Conservation (phyloP, 768 basidiomycete species). For the Amanita pseudoporphyria region DNA sequence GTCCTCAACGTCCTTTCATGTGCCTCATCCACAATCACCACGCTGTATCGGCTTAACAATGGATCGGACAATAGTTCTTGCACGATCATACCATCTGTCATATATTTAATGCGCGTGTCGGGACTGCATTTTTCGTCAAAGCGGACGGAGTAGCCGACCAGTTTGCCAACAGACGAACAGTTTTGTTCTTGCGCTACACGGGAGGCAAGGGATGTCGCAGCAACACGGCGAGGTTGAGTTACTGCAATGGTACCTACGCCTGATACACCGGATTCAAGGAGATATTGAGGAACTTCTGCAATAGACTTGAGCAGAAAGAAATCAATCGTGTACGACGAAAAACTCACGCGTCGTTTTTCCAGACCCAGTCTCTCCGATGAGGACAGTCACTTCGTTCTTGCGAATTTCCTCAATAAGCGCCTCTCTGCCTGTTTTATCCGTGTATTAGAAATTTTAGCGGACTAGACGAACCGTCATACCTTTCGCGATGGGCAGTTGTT, state of each 20-base stretch:
- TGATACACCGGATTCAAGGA: conserved; percentile 73
- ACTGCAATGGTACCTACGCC: conserved; percentile 74
- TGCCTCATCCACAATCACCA: conserved; percentile 92
- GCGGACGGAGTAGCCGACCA: conserved; percentile 92
- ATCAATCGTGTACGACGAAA: neutral
- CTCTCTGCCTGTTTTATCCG: conserved; percentile 48
- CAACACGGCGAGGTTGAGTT: conserved; percentile 93
- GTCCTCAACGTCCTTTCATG: conserved; percentile 95
- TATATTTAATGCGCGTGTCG: conserved; percentile 85
- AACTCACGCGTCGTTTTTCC: conserved; percentile 94
- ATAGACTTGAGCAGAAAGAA: neutral
- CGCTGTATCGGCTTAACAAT: conserved; percentile 70
- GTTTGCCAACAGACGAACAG: conserved; percentile 54
- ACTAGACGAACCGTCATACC: conserved; percentile 32
- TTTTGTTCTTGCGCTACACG: conserved; percentile 81
- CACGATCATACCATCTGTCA: conserved; percentile 97
- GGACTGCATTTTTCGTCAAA: conserved; percentile 77
- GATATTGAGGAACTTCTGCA: conserved; percentile 92
- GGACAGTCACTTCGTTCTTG: conserved; percentile 75
- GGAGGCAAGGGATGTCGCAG: conserved; percentile 87
- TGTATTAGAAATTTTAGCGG: neutral
- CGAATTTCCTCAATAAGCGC: conserved; percentile 64
- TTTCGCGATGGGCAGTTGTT: conserved; percentile 68
- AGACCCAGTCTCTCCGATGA: conserved; percentile 95
- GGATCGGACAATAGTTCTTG: conserved; percentile 82